A percentile compares a stretch with the other conserved stretches of the same genome.
Evolutionary conservation across 495 filamentous ascomycete species (phyloP).

Genomic region (Podospora fimiseda): DNA sequence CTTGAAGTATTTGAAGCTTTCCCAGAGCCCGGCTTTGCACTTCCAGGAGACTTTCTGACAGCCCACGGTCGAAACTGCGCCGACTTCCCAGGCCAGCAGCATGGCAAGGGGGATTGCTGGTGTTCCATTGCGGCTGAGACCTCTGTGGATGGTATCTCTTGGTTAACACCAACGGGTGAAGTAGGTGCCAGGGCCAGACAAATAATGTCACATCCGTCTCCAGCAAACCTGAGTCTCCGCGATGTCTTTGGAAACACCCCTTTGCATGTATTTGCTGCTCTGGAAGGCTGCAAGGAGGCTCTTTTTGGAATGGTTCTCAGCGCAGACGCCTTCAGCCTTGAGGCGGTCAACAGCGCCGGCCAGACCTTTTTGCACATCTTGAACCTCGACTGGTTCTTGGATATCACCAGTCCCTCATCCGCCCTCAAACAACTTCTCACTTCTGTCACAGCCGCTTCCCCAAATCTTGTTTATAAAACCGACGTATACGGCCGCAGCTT

Average conservation of each 20-base stretch:
- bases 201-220: constrained; percentile 17
- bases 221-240: constrained; percentile 12
- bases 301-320: constrained; percentile 25
- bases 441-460: constrained; percentile 13
- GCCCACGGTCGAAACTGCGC: constrained; percentile 19
- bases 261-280: constrained; percentile 37
- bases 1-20: constrained; percentile 16
- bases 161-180: constrained; percentile 19
- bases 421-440: constrained; percentile 25
- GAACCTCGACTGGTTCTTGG: constrained; percentile 31
- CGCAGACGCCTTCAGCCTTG: constrained; percentile 9
- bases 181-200: constrained; percentile 11
- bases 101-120: constrained; percentile 34
- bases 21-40: constrained; percentile 19
- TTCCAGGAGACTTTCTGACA: constrained; percentile 38
- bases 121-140: constrained; percentile 31
- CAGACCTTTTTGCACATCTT: constrained; percentile 47
- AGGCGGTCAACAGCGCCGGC: constrained; percentile 32
- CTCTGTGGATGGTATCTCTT: constrained; percentile 12
- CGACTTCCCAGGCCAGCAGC: constrained; percentile 26
- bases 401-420: constrained; percentile 9
- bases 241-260: constrained; percentile 42
- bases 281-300: constrained; percentile 20
- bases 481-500: constrained; percentile 43
- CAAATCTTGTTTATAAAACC: constrained; percentile 29